These are phyloP conservation scores for Aspergillus sp. DNA, from an alignment of 2,329 filamentous ascomycete species.

Conservation along the genomic window DNA sequence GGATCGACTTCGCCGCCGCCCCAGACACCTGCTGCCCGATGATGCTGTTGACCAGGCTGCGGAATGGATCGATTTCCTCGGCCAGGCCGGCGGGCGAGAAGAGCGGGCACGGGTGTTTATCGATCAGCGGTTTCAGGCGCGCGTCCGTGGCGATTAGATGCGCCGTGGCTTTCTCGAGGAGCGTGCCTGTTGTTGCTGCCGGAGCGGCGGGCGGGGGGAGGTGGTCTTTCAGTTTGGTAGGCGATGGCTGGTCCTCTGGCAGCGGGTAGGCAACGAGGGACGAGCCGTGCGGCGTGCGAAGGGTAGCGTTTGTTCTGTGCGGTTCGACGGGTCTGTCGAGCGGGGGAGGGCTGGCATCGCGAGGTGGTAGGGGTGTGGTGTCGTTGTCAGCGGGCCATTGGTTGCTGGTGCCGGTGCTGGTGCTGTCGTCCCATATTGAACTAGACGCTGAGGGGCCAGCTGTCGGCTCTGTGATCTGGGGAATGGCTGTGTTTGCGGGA, in stretches of 20 bases:
- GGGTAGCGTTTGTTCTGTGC: conserved; percentile 38
- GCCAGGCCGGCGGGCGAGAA: conserved; percentile 77
- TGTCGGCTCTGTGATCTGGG: not conserved
- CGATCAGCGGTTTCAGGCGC: conserved; percentile 61
- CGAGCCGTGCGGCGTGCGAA: conserved; percentile 40
- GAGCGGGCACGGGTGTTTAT: conserved; percentile 63
- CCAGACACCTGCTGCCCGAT: conserved; percentile 96
- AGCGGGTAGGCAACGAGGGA: conserved; percentile 41
- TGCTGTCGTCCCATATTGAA: conserved; percentile 4
- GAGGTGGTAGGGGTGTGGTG: conserved; percentile 38
- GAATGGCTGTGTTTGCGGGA: not conserved
- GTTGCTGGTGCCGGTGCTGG: conserved; percentile 16
- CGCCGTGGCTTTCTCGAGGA: conserved; percentile 65
- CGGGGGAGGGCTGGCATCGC: conserved; percentile 36
- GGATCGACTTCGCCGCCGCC: conserved; percentile 81
- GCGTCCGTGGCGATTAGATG: conserved; percentile 66
- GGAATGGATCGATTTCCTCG: conserved; percentile 81
- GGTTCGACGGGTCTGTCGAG: conserved; percentile 39
- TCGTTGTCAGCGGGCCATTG: conserved; percentile 11
- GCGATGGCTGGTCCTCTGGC: conserved; percentile 27
- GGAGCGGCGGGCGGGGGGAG: conserved; percentile 38
- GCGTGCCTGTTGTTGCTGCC: conserved; percentile 55
- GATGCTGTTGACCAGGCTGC: conserved; percentile 72
- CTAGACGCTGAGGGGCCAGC: conserved; percentile 2
- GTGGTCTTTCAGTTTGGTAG: conserved; percentile 31